Evolutionary conservation across 2,329 filamentous ascomycete genomes (phyloP), one percentile per base, ranked within the genome.

Genomic region (Penicillium sp.): DNA sequence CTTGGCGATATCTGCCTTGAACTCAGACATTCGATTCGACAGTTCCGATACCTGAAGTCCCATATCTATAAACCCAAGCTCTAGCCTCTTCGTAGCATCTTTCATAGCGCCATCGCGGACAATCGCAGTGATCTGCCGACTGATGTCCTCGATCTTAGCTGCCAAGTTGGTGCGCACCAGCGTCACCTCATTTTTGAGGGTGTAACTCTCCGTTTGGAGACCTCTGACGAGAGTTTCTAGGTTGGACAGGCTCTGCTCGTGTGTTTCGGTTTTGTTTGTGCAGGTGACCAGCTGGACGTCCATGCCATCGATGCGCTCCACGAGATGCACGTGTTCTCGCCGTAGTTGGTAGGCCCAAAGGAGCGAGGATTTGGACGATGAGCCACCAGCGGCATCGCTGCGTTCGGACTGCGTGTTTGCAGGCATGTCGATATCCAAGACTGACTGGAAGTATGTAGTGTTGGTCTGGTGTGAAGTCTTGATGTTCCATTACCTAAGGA

Each of bases 271-370:
- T 14, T 38, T 50, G 24, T 23, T 60, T 49, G 6, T 58, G 56
- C 46, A 59, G 49, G 48, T 62, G 24, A 28, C 21, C 8, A 61
- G 56, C 50, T 47, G 60, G 23, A 23, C 16, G 28, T 65, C 63
- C 2, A 68, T 53, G 35, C 48, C 59, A 7, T 65, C 60, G 47
- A 73, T 58, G 24, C 66, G 63, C 12, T 65, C 58, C 18, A 66
- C 59, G 8, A 74, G 64, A 26, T 65, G 63, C 45, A 67, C 63
- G 57, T 73, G 68, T 57, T 73, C 69, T 20, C 70, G 71, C 18
- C 68, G 70, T n/a, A 74, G 63, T 52, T 74, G 66, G 59, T 73
- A 66, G 5, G 68, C 70, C 72, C 71, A 74, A 51, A 75, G 70
- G 21, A 74, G 63, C 7, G 68, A 63, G 57, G 62, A 50, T 30